Percentiles rank a stretch among this genome's conserved stretches.
phyloP scores from a whole-genome alignment of 495 filamentous ascomycete genomes.

The Evansstolkia leycettana region DNA sequence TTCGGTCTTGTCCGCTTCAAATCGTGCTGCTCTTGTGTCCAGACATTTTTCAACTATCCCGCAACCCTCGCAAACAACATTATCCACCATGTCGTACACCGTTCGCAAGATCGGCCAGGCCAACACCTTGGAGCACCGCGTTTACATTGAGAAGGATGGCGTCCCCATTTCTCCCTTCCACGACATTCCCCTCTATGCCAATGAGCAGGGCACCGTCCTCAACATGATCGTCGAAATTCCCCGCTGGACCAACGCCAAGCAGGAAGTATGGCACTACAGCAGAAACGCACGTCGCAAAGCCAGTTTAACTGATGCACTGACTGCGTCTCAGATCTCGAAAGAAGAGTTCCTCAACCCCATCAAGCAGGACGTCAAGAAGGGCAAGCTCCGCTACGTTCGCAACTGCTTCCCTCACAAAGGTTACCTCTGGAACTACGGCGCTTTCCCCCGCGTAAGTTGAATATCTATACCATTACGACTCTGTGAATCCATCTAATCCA shows the following conservation, averaged over 20 bases:
- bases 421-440: slow-evolving; percentile 92
- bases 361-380: slow-evolving; percentile 43
- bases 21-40: slow-evolving; percentile 11
- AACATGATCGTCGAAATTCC: slow-evolving; percentile 99
- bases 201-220: slow-evolving; percentile 79
- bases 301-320: not conserved
- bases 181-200: slow-evolving; percentile 96
- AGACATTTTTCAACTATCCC: slow-evolving; percentile 15
- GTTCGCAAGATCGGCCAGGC: slow-evolving; percentile 77
- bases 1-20: slow-evolving; percentile 12
- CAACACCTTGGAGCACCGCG: slow-evolving; percentile 91
- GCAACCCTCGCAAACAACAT: slow-evolving; percentile 1
- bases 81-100: slow-evolving; percentile 39
- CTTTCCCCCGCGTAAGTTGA: slow-evolving; percentile 65
- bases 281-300: too few species aligned
- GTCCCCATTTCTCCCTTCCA: slow-evolving; percentile 89
- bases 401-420: slow-evolving; percentile 97
- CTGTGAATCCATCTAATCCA: too few species aligned
- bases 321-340: slow-evolving; percentile 56
- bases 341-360: slow-evolving; percentile 81
- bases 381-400: slow-evolving; percentile 63
- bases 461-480: too few species aligned
- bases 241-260: slow-evolving; percentile 98
- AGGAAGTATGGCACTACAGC: slow-evolving; percentile 56
- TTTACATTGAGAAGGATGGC: slow-evolving; percentile 97